These are phyloP conservation scores for Arthrobotrys entomopaga DNA, from an alignment of 2,329 filamentous ascomycete genomes.

Conservation along the genomic window DNA sequence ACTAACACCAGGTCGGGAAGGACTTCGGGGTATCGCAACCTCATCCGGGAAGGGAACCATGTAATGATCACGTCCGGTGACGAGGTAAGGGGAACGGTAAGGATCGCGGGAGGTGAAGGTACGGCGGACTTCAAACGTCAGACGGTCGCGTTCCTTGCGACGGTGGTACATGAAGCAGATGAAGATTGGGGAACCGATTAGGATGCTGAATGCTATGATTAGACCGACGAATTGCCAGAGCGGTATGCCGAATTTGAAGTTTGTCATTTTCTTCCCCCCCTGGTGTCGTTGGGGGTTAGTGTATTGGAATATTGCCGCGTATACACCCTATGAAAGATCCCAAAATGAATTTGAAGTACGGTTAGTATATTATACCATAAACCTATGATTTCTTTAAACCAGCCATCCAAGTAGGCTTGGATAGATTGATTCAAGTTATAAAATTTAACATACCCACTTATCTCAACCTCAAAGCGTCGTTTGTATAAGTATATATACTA, in stretches of 20 bases:
- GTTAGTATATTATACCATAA: too few relatives aligned
- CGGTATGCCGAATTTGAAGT: conserved; percentile 22
- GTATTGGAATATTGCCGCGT: too few relatives aligned
- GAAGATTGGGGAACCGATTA: conserved; percentile 41
- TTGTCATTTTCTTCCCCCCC: not conserved
- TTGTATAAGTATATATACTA: too few relatives aligned
- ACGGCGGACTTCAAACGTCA: conserved; percentile 13
- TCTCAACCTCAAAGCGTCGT: too few relatives aligned
- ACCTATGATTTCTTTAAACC: too few relatives aligned
- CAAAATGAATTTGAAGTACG: too few relatives aligned
- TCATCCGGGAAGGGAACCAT: conserved; percentile 33
- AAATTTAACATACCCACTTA: too few relatives aligned
- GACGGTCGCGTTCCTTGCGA: conserved; percentile 29
- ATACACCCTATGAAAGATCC: too few relatives aligned
- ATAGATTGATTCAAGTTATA: too few relatives aligned
- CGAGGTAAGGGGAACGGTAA: conserved; percentile 7
- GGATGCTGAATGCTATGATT: conserved; percentile 42
- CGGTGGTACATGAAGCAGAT: conserved; percentile 47
- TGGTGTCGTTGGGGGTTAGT: too few relatives aligned
- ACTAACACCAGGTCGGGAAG: not conserved
- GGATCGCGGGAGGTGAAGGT: not conserved
- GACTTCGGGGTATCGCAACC: conserved; percentile 10
- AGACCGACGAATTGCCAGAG: conserved; percentile 53
- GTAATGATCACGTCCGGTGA: conserved; percentile 33
- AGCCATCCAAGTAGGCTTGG: too few relatives aligned